Evolutionary conservation across 495 filamentous ascomycete species (phyloP).

Genomic region (Chaetomium cochliodes): DNA sequence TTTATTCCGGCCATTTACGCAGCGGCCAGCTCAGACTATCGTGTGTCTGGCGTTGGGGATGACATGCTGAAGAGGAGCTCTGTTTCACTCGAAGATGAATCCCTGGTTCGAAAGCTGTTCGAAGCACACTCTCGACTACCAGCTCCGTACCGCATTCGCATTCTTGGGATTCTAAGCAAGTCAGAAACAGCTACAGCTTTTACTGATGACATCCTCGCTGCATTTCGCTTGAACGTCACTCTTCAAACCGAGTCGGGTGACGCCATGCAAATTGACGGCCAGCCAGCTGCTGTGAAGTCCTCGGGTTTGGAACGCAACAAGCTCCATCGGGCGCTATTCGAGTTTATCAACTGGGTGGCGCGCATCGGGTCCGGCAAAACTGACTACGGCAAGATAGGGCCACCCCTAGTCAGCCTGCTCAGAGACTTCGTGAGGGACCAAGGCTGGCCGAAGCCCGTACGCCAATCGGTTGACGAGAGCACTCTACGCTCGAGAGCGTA

Average conservation of each 20-base stretch:
- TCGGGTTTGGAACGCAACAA: slow-evolving; percentile 38
- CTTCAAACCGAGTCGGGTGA: slow-evolving; percentile 29
- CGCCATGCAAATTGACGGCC: slow-evolving; percentile 36
- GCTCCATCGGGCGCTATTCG: slow-evolving; percentile 79
- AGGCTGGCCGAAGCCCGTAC: slow-evolving; percentile 71
- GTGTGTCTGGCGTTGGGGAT: slow-evolving; percentile 75
- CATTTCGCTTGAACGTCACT: slow-evolving; percentile 18
- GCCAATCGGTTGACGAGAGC: slow-evolving; percentile 58
- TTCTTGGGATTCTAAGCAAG: slow-evolving; percentile 72
- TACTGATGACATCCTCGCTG: slow-evolving; percentile 56
- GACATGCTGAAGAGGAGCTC: slow-evolving; percentile 77
- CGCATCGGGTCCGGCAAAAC: slow-evolving; percentile 64
- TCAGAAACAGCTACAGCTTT: slow-evolving; percentile 66
- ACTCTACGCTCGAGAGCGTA: slow-evolving; percentile 72
- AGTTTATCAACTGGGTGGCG: slow-evolving; percentile 84
- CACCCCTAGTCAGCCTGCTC: slow-evolving; percentile 67
- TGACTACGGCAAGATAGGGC: slow-evolving; percentile 56
- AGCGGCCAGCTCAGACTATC: slow-evolving; percentile 75
- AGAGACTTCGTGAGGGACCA: slow-evolving; percentile 73
- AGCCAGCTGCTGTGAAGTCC: slow-evolving; percentile 17
- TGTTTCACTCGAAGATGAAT: slow-evolving; percentile 68
- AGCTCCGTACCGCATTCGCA: slow-evolving; percentile 68
- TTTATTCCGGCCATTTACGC: slow-evolving; percentile 83
- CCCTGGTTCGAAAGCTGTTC: slow-evolving; percentile 63
- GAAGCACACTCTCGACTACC: slow-evolving; percentile 68